Evolutionary conservation across 1,139 yeast genomes (phyloP), one percentile per base, ranked within the genome.

Genomic region (Blastobotrys ciferrii): DNA sequence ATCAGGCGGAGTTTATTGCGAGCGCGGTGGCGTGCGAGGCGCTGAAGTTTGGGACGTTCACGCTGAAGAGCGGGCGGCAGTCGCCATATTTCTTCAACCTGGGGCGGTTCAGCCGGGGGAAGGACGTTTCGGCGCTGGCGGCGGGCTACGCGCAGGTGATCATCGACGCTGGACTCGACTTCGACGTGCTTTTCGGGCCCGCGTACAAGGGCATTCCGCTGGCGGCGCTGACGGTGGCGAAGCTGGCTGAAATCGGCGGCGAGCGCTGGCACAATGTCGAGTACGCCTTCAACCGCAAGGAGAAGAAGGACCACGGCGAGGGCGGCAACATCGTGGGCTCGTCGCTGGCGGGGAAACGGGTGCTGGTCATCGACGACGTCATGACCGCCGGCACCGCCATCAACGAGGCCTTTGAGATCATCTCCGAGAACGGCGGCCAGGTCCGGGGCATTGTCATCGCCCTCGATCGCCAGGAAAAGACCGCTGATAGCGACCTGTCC

Each of bases 371-470:
- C 56, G 98, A 92, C 68, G 98, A 92, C 63, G 98, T 92, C 45
- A 91, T 92, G 82, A 92, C 98, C 52, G 98, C 98, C 2, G 98
- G 98, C 36, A 92, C 98, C 51, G 98, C 98, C 47, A 89, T 91
- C 65, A 86, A 85, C 61, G 98, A 92, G 70, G 97, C 98, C 0
- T 86, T 88, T 59, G 81, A 77, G 47, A 86, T 92, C 60, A 88
- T 92, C 61, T 74, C 74, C 20, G 72, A 65, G 23, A 92, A 83
- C 59, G 74, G 80, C 39, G 98, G 96, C 47, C 63, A 72, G 18
- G 85, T 88, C 31, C 87, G 81, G 39, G 98, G 95, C 2, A 80
- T 89, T 53, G 83, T 89, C 56, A 87, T 92, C 62, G 96, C 97
- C 19, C 78, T 92, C 61, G 98, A 92, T 68, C 83, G 98, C 74